A percentile compares a stretch with the other conserved stretches of the same genome.
These are phyloP conservation scores for Schizothecium vesticola DNA, from an alignment of 495 filamentous ascomycete genomes.

Conservation along the genomic window DNA sequence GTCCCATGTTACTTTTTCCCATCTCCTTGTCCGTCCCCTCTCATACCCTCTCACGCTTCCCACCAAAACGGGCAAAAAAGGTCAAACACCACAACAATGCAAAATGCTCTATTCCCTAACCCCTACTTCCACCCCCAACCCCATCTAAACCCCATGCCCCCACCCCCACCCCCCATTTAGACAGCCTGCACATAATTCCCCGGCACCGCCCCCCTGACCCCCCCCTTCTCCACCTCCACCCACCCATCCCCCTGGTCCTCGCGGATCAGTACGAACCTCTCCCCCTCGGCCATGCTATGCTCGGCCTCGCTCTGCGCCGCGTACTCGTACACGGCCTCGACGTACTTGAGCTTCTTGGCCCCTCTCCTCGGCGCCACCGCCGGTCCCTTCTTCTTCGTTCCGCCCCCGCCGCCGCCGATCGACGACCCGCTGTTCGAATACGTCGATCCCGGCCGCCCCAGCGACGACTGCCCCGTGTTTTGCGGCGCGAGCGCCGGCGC, in stretches of 20 bases:
- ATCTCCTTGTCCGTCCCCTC: neutral
- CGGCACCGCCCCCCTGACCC: conserved; percentile 86
- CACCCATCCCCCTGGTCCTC: conserved; percentile 88
- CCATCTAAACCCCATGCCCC: neutral
- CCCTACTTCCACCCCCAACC: neutral
- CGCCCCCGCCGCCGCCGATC: conserved; percentile 40
- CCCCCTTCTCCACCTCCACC: conserved; percentile 91
- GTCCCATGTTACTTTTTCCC: neutral
- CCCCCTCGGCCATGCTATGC: conserved; percentile 84
- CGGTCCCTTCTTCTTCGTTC: conserved; percentile 80
- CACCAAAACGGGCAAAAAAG: neutral
- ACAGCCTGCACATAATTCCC: conserved; percentile 87
- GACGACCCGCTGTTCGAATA: conserved; percentile 81
- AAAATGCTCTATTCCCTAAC: neutral
- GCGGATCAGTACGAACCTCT: conserved; percentile 81
- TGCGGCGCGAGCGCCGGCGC: conserved; percentile 46
- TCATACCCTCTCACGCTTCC: neutral
- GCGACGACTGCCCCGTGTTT: conserved; percentile 49
- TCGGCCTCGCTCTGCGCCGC: conserved; percentile 78
- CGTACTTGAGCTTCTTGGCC: conserved; percentile 92
- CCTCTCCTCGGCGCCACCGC: conserved; percentile 87
- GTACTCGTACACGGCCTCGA: conserved; percentile 91
- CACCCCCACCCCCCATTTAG: conserved; percentile 19
- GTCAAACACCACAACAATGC: neutral
- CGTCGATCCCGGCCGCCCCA: conserved; percentile 52